Evolutionary conservation across 2,329 filamentous ascomycete genomes (phyloP).

Genomic region (Colletotrichum cuscutae): DNA sequence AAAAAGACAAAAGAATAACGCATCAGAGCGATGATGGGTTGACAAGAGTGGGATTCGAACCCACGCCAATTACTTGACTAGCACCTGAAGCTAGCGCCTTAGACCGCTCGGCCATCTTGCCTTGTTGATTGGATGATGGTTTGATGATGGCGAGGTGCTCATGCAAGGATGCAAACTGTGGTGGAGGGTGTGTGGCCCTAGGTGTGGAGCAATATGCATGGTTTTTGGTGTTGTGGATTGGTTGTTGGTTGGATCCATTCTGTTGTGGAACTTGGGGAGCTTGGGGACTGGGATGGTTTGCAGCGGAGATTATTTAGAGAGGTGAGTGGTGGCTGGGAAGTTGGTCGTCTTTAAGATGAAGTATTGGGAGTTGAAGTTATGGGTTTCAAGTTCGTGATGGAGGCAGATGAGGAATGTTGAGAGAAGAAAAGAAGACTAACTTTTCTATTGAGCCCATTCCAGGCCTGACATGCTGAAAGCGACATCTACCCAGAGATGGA

Average conservation of each 20-base stretch:
- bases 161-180: too few species aligned
- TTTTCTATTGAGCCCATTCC: neutral
- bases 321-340: neutral
- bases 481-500: neutral
- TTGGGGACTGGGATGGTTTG: too few species aligned
- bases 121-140: neutral
- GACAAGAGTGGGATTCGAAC: constrained; percentile 24
- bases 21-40: neutral
- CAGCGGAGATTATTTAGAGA: neutral
- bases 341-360: neutral
- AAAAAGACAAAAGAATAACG: neutral
- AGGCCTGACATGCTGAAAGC: neutral
- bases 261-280: neutral
- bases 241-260: neutral
- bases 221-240: neutral
- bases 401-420: too few species aligned
- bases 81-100: constrained; percentile 25
- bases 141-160: accelerated
- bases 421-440: accelerated
- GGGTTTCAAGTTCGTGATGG: neutral
- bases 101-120: constrained; percentile 24
- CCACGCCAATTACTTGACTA: constrained; percentile 24
- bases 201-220: neutral
- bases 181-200: neutral
- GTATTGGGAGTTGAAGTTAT: neutral